These are phyloP conservation scores for Verticillium tricorpus DNA, from an alignment of 2,329 filamentous ascomycete species.

Conservation along the genomic window DNA sequence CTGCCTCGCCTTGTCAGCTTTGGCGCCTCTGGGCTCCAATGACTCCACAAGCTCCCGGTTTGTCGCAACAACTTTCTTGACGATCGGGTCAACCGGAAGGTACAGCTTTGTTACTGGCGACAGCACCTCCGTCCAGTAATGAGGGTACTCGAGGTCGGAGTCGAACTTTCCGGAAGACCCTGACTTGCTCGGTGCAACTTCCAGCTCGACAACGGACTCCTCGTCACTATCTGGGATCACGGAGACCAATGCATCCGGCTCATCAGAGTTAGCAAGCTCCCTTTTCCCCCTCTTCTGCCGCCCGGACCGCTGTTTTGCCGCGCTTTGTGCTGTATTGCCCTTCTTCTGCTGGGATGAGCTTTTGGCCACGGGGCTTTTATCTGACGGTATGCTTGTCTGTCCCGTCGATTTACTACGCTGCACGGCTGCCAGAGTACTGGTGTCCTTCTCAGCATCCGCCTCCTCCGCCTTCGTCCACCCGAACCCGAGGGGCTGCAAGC, in stretches of 20 bases:
- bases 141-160: conserved; percentile 73
- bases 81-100: conserved; percentile 71
- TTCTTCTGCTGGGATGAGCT: conserved; percentile 17
- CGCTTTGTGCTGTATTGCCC: conserved; percentile 14
- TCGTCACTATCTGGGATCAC: conserved; percentile 52
- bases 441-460: conserved; percentile 49
- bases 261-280: conserved; percentile 2
- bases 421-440: not conserved
- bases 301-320: conserved; percentile 1
- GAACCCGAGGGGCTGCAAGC: conserved; percentile 80
- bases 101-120: conserved; percentile 78
- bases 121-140: conserved; percentile 89
- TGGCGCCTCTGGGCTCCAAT: conserved; percentile 78
- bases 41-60: conserved; percentile 67
- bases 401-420: not conserved
- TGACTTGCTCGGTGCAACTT: conserved; percentile 35
- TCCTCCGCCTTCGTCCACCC: conserved; percentile 88
- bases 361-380: not conserved
- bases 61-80: conserved; percentile 64
- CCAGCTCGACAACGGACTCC: conserved; percentile 54
- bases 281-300: not conserved
- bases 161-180: conserved; percentile 54
- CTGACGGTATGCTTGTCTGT: not conserved
- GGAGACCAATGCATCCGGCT: conserved; percentile 8
- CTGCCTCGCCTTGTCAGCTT: conserved; percentile 82